Percentiles rank a stretch among this genome's conserved stretches.
These are phyloP conservation scores for Centrapalus pauciflorus DNA, from an alignment of 129 eudicot species.

Conservation along the genomic window DNA sequence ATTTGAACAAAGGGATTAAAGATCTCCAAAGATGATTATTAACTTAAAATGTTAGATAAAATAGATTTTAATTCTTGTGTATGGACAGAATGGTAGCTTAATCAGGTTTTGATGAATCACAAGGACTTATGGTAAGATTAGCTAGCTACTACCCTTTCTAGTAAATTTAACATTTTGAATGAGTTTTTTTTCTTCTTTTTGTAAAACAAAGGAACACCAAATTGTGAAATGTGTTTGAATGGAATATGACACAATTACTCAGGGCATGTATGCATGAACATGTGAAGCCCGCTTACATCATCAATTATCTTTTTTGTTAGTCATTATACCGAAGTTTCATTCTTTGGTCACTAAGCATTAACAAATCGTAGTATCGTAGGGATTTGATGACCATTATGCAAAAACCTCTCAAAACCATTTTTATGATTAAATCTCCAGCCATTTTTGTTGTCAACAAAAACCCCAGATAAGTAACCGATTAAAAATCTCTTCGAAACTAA, in stretches of 20 bases:
- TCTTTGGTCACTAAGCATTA: no score
- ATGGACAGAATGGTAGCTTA: conserved; percentile 14
- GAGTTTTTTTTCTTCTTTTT: no score
- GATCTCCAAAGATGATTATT: not conserved
- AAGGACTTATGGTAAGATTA: conserved; percentile 4
- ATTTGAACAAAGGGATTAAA: conserved; percentile 18
- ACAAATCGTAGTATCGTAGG: no score
- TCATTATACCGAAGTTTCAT: no score
- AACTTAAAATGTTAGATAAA: conserved; percentile 3
- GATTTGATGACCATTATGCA: no score
- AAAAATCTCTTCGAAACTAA: no score
- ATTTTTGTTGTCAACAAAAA: no score
- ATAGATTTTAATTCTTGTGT: not conserved
- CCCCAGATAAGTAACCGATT: no score
- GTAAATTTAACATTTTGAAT: conserved; percentile 16
- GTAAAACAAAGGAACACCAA: conserved; percentile 13
- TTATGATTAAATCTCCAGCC: no score
- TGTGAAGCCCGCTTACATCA: no score
- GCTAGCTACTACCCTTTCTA: not conserved
- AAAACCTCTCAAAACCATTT: no score
- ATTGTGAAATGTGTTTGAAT: not conserved
- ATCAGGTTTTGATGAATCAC: conserved; percentile 21
- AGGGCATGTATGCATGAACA: not conserved
- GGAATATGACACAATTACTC: not conserved
- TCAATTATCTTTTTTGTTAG: no score